These are phyloP conservation scores for Pezizomycotina sp. DNA, from an alignment of 2,329 filamentous ascomycete genomes.

Conservation along the genomic window DNA sequence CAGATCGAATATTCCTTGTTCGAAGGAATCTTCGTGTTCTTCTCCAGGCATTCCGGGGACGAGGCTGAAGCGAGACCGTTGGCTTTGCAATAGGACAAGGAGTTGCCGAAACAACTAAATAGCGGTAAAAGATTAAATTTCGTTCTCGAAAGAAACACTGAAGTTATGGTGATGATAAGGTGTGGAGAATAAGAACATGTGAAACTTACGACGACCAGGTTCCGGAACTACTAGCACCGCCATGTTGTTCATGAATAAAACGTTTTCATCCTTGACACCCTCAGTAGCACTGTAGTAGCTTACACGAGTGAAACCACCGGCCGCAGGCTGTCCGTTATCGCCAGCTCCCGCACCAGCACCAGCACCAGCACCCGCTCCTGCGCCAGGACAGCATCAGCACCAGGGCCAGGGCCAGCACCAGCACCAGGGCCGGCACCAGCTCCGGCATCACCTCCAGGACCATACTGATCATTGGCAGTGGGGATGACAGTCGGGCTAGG, in stretches of 20 bases:
- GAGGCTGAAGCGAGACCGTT: conserved; percentile 34
- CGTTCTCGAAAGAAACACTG: background rate
- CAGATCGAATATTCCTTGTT: conserved; percentile 38
- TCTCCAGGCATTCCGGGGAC: conserved; percentile 35
- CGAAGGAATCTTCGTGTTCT: conserved; percentile 34
- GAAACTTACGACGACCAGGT: conserved; percentile 35
- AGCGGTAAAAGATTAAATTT: conserved; percentile 11
- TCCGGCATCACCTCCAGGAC: background rate
- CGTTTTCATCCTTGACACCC: conserved; percentile 33
- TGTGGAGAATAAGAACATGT: background rate
- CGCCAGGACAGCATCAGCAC: background rate
- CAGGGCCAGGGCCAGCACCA: background rate
- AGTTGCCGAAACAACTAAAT: conserved; percentile 37
- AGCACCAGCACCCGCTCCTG: background rate
- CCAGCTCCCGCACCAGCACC: background rate
- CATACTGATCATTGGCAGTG: conserved; percentile 1
- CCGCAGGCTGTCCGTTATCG: background rate
- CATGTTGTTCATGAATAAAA: conserved; percentile 44
- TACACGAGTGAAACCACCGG: background rate
- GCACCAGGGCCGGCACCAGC: too few relatives aligned
- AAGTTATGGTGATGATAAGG: background rate
- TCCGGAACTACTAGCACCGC: conserved; percentile 40
- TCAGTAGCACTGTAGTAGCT: conserved; percentile 27
- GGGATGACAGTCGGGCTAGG: conserved; percentile 17
- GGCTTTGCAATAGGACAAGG: conserved; percentile 39